Evolutionary conservation across 2,329 filamentous ascomycete genomes (phyloP).

Genomic region (Apiospora hydei): DNA sequence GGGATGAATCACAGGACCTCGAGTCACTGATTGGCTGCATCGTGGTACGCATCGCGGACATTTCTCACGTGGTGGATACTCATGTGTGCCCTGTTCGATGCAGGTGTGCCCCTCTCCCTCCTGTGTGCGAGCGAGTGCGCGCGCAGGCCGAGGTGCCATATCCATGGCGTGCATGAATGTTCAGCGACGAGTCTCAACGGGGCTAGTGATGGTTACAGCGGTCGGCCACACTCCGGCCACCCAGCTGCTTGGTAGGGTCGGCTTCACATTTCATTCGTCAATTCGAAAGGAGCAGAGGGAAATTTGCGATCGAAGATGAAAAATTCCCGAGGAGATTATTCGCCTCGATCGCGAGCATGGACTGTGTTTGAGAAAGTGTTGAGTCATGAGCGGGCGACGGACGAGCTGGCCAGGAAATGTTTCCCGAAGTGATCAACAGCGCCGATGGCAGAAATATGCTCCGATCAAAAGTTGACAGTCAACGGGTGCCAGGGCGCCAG

Average conservation of each 20-base stretch:
- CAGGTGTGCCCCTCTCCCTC: neutral
- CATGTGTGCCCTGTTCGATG: neutral
- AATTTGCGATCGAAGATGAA: neutral
- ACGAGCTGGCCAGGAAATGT: neutral
- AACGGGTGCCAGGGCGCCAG: neutral
- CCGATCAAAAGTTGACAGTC: neutral
- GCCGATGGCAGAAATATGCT: neutral
- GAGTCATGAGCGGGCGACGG: neutral
- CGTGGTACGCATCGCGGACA: neutral
- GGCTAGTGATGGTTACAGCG: neutral
- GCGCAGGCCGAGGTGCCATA: neutral
- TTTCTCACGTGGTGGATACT: conserved; percentile 8
- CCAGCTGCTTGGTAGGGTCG: conserved; percentile 6
- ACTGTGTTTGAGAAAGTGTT: neutral
- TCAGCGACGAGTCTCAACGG: neutral
- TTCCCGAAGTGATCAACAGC: neutral
- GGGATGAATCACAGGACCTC: neutral
- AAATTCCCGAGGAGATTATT: neutral
- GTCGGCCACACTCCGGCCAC: conserved; percentile 1
- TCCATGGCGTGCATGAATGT: neutral
- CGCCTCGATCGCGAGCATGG: neutral
- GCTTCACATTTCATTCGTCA: neutral
- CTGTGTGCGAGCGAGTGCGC: neutral
- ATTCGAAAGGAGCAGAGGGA: conserved; percentile 5
- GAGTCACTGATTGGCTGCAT: neutral